Conservation (phyloP, 345 rosid genomes). For the Alliaria petiolata region DNA sequence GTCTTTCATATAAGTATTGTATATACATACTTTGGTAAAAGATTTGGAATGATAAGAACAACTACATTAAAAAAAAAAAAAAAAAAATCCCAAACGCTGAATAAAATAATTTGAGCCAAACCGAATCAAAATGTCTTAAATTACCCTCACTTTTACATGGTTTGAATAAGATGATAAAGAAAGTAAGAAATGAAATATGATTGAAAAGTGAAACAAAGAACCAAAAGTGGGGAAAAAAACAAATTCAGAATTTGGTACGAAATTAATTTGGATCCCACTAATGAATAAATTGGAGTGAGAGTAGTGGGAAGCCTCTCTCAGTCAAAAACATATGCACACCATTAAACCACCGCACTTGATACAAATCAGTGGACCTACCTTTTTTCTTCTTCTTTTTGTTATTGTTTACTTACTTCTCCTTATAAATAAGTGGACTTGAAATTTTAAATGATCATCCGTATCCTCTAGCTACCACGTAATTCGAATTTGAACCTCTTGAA, state of each 20-base stretch:
- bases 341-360: slow-evolving; percentile 19
- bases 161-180: background rate
- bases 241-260: slow-evolving; percentile 1
- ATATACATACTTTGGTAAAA: too few relatives aligned
- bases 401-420: too few relatives aligned
- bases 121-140: background rate
- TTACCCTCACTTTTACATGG: background rate
- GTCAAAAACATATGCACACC: slow-evolving; percentile 31
- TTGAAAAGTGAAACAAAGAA: background rate
- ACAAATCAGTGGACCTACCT: slow-evolving; percentile 11
- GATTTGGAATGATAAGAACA: too few relatives aligned
- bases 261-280: slow-evolving; percentile 8
- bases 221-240: background rate
- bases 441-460: slow-evolving; percentile 10
- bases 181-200: background rate
- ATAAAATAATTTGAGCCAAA: background rate
- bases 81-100: background rate
- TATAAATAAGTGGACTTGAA: slow-evolving; percentile 18
- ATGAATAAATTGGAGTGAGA: slow-evolving; percentile 18
- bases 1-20: too few relatives aligned
- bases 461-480: slow-evolving; percentile 28
- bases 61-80: background rate
- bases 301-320: slow-evolving; percentile 29
- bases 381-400: background rate
- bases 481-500: slow-evolving; percentile 30